Evolutionary conservation across 108 stramenopile species (phyloP).

Genomic region (Licmophora abbreviata): DNA sequence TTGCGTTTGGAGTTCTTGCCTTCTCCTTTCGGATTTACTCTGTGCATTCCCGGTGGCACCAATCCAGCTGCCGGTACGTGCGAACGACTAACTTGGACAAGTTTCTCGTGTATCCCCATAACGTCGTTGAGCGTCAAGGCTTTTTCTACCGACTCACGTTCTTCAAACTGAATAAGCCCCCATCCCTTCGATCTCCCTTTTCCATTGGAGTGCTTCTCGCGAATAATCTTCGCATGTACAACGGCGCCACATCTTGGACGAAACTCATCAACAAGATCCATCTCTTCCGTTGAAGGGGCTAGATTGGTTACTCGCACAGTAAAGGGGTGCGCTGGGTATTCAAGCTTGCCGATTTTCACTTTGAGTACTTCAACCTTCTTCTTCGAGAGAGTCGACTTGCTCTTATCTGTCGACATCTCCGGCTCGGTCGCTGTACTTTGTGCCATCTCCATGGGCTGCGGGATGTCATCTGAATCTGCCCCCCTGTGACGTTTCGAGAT

Average conservation of each 20-base stretch:
- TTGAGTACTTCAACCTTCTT: slow-evolving; percentile 42
- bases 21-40: slow-evolving; percentile 68
- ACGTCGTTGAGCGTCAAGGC: slow-evolving; percentile 55
- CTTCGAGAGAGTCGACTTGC: slow-evolving; percentile 25
- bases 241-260: slow-evolving; percentile 53
- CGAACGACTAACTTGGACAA: slow-evolving; percentile 59
- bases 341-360: slow-evolving; percentile 65
- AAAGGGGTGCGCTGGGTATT: slow-evolving; percentile 85
- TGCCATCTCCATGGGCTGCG: neutral
- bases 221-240: slow-evolving; percentile 75
- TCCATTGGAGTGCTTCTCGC: slow-evolving; percentile 63
- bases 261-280: slow-evolving; percentile 80
- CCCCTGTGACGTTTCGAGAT: slow-evolving; percentile 4
- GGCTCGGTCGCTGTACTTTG: neutral
- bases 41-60: slow-evolving; percentile 77
- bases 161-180: slow-evolving; percentile 84
- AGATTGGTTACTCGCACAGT: slow-evolving; percentile 79
- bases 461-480: slow-evolving; percentile 3
- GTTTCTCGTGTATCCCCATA: slow-evolving; percentile 56
- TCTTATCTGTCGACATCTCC: slow-evolving; percentile 2
- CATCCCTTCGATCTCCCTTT: slow-evolving; percentile 58
- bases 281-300: slow-evolving; percentile 55
- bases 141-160: slow-evolving; percentile 67
- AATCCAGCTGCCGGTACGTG: slow-evolving; percentile 68
- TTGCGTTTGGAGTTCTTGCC: slow-evolving; percentile 64